Percentiles rank a stretch among this genome's conserved stretches.
Conservation (phyloP, 768 basidiomycete genomes). For the Phylloporus scabripes region DNA sequence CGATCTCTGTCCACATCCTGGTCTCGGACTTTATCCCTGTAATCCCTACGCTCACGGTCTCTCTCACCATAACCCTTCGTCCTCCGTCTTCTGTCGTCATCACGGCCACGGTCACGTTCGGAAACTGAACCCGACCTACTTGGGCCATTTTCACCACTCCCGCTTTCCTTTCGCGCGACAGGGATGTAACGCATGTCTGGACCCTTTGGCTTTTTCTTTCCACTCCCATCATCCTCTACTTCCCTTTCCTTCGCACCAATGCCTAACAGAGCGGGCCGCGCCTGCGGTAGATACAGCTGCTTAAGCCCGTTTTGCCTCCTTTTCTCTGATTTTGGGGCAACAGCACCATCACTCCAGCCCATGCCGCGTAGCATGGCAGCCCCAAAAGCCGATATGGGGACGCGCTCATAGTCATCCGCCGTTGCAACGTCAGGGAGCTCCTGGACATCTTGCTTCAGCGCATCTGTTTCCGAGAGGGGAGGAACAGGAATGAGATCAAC, state of each 20-base stretch:
- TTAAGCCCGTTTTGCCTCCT: constrained; percentile 51
- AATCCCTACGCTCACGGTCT: constrained; percentile 15
- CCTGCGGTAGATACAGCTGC: constrained; percentile 76
- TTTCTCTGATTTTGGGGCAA: constrained; percentile 54
- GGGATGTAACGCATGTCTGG: constrained; percentile 82
- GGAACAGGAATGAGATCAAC: constrained; percentile 61
- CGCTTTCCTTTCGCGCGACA: constrained; percentile 64
- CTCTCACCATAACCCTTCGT: constrained; percentile 10
- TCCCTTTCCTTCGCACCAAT: constrained; percentile 91
- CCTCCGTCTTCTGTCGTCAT: constrained; percentile 10
- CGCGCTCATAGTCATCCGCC: constrained; percentile 80
- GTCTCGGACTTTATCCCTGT: constrained; percentile 17
- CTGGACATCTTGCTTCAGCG: constrained; percentile 75
- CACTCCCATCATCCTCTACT: constrained; percentile 62
- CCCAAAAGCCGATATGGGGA: constrained; percentile 91
- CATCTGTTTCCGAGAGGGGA: constrained; percentile 72
- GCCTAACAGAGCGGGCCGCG: constrained; percentile 83
- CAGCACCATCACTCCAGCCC: constrained; percentile 88
- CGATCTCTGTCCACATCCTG: constrained; percentile 25
- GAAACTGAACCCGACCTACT: constrained; percentile 40
- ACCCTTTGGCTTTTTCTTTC: constrained; percentile 41
- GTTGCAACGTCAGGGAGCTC: constrained; percentile 74
- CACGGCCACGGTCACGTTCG: constrained; percentile 6
- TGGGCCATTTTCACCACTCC: constrained; percentile 24
- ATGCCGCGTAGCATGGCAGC: constrained; percentile 90